A percentile compares a stretch with the other conserved stretches of the same genome.
Evolutionary conservation across 805 yeast species (phyloP).

Genomic region (Candida mattraensis): DNA sequence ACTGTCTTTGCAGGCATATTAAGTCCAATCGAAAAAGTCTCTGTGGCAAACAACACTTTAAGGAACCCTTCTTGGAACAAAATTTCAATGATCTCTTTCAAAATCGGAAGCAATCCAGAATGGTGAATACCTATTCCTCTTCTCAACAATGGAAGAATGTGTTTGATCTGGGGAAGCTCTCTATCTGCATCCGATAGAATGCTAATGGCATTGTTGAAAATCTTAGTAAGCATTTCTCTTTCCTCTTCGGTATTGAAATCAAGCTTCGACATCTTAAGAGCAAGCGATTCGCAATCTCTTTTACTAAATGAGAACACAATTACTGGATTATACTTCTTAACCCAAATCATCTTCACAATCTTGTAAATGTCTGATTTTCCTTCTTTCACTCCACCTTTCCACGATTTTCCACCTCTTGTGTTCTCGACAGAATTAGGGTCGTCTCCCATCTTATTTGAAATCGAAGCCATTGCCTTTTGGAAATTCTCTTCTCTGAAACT

Average conservation of each 20-base stretch:
- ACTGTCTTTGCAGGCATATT: conserved; percentile 99
- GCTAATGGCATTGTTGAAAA: conserved; percentile 86
- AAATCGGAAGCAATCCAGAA: conserved; percentile 87
- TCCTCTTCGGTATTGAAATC: conserved; percentile 95
- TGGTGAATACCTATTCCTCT: conserved; percentile 99
- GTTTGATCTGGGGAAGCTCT: conserved; percentile 91
- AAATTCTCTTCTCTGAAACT: conserved; percentile 95
- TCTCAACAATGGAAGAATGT: conserved; percentile 80
- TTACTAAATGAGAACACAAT: conserved; percentile 98
- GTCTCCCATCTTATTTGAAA: conserved; percentile 79
- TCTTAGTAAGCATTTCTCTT: conserved; percentile 84
- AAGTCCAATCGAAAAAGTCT: conserved; percentile 95
- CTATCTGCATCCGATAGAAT: conserved; percentile 87
- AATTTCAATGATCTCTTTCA: conserved; percentile 94
- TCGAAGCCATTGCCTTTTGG: conserved; percentile 97
- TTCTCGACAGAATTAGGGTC: conserved; percentile 65
- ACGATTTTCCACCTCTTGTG: conserved; percentile 65
- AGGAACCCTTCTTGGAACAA: conserved; percentile 94
- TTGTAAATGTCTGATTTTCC: conserved; percentile 84
- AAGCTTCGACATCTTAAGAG: conserved; percentile 91
- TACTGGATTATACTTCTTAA: conserved; percentile 94
- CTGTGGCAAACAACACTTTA: conserved; percentile 95
- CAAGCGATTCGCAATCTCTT: conserved; percentile 93
- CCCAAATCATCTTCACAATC: conserved; percentile 97
- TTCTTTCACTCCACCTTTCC: conserved; percentile 76